Conservation (phyloP, 192 early-diverging fungal species). For the Gryganskiella cystojenkinii region DNA sequence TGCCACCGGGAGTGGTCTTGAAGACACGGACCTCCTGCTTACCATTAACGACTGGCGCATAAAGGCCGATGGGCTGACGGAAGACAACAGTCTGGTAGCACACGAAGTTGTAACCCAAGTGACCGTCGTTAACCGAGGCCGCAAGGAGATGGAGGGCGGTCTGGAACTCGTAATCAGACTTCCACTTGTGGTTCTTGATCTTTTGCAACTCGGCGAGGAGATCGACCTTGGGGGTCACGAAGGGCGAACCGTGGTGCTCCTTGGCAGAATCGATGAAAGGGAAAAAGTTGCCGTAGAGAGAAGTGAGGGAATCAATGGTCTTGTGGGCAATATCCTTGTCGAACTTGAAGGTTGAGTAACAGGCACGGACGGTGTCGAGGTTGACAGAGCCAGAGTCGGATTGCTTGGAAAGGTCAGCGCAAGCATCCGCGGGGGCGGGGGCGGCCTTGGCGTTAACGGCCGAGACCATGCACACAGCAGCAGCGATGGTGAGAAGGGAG, state of each 20-base stretch:
- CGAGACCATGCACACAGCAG: constrained; percentile 34
- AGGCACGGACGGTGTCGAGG: neutral
- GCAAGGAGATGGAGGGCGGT: constrained; percentile 16
- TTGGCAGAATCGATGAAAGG: constrained; percentile 32
- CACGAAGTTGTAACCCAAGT: constrained; percentile 25
- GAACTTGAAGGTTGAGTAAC: constrained; percentile 22
- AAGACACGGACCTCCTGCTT: constrained; percentile 27
- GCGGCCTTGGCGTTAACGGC: constrained; percentile 17
- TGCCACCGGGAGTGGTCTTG: constrained; percentile 13
- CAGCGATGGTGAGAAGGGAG: constrained; percentile 39
- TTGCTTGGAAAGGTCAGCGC: too few species aligned
- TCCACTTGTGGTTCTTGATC: constrained; percentile 24
- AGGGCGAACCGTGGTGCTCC: neutral
- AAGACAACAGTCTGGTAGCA: constrained; percentile 37
- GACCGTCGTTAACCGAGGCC: constrained; percentile 31
- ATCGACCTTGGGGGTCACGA: constrained; percentile 17
- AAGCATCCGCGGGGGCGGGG: neutral
- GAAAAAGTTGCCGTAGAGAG: constrained; percentile 31
- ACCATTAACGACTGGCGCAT: constrained; percentile 36
- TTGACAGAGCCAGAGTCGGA: too few species aligned
- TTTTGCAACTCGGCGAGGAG: constrained; percentile 19
- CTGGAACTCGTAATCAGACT: constrained; percentile 40
- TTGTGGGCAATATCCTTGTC: constrained; percentile 15
- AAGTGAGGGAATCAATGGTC: constrained; percentile 15
- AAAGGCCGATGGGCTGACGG: constrained; percentile 27